Evolutionary conservation across 345 rosid species (phyloP).

Genomic region (Eucalyptus erythrocorys): DNA sequence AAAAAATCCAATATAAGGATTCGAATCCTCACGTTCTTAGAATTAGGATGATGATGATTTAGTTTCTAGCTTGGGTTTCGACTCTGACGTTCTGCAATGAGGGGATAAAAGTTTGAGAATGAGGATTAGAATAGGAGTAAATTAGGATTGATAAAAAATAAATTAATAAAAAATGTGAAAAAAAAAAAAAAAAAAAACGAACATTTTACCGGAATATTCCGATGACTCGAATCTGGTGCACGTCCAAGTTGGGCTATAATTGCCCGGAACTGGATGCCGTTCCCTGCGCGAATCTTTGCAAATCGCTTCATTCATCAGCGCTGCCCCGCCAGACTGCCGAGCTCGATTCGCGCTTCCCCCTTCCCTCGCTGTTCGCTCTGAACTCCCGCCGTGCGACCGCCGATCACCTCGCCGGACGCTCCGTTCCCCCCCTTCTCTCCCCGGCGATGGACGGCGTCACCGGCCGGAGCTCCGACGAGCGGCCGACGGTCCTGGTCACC

Average conservation of each 20-base stretch:
- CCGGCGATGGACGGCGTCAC: not conserved
- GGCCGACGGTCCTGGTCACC: conserved; percentile 56
- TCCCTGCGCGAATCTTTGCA: no score
- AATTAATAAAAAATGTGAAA: not conserved
- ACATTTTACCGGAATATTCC: not conserved
- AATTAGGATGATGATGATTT: no score
- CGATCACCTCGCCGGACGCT: not conserved
- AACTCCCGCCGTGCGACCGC: not conserved
- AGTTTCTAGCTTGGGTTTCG: no score
- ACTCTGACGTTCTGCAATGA: no score
- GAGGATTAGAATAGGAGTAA: no score
- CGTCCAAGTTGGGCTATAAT: not conserved
- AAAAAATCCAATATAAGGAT: no score
- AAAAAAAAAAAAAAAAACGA: not conserved
- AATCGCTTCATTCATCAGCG: not conserved
- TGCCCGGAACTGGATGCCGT: no score
- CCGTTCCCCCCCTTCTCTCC: not conserved
- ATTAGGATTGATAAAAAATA: no score
- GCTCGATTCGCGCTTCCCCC: no score
- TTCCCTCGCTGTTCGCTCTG: not conserved
- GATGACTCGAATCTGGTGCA: not conserved
- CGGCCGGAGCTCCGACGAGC: not conserved
- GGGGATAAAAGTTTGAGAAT: no score
- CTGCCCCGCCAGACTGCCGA: no score
- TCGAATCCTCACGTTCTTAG: no score